Percentiles rank a stretch among this genome's conserved stretches.
Conservation (phyloP, 2,329 filamentous ascomycete species). For the Tolypocladium endophyticum region DNA sequence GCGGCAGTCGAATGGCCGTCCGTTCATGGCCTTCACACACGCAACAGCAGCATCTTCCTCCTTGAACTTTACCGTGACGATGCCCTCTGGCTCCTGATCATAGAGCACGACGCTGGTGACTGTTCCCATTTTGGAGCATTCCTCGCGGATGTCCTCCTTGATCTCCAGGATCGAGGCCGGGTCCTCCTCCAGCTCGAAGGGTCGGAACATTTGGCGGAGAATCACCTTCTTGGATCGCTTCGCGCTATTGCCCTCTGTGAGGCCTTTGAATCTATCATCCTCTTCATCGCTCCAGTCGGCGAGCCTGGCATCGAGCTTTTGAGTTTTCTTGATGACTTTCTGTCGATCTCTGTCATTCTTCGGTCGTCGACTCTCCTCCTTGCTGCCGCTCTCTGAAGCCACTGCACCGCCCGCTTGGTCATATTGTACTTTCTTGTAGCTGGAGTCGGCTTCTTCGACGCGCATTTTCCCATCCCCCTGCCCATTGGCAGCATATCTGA, state of each 20-base stretch:
- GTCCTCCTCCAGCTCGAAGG: constrained; percentile 76
- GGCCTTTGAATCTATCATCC: constrained; percentile 53
- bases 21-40: constrained; percentile 68
- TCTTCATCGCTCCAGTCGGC: constrained; percentile 77
- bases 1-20: constrained; percentile 66
- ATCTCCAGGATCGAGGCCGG: constrained; percentile 76
- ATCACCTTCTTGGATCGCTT: constrained; percentile 75
- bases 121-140: constrained; percentile 74
- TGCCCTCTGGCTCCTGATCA: constrained; percentile 74
- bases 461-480: constrained; percentile 56
- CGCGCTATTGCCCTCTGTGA: constrained; percentile 28
- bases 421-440: constrained; percentile 82
- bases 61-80: constrained; percentile 76
- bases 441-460: constrained; percentile 76
- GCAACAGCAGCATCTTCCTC: constrained; percentile 58
- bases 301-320: constrained; percentile 83
- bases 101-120: constrained; percentile 89
- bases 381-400: constrained; percentile 15
- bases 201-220: constrained; percentile 86
- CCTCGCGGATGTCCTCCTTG: constrained; percentile 86
- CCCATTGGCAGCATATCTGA: constrained; percentile 51
- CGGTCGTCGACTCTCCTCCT: constrained; percentile 30
- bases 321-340: constrained; percentile 84
- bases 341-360: constrained; percentile 61
- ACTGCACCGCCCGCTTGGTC: constrained; percentile 25